Base-by-base conservation (phyloP, 495 filamentous ascomycete genomes). In the Cercophora newfieldiana region DNA sequence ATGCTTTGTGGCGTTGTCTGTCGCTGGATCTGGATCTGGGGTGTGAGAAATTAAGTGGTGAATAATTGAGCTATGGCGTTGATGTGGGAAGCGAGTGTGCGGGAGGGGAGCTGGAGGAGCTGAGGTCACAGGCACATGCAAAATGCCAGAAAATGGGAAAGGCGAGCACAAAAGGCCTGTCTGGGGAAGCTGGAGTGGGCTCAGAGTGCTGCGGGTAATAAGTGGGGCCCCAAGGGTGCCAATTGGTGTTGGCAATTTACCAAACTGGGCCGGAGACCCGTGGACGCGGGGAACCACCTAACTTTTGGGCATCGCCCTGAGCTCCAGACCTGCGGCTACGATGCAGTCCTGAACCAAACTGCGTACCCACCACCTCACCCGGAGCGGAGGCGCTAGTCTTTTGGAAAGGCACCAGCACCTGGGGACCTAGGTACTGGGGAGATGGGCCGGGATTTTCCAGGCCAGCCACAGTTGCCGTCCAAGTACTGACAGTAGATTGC, bases 111-210 rank as follows among this genome's bases (percentile, higher is more conserved):
- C 21, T 22, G 54, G 54, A 4, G 54, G 54, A 57, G 26, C 54
- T 57, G 54, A 57, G 26, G 54, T 57, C 54, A 57, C 18, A 57
- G 26, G 24, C 54, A 57, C 54, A 57, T 57, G 54, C 54, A 57
- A 57, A 57, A 57, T 29, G 54, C 26, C 6, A 57, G 26, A 57
- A n/a, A 22, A 10, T 29, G 26, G 50, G 22, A 22, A 26, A 53
- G 22, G 21, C n/a, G 50, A 26, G 19, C 50, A 53, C 37, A 44
- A 44, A 44, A 16, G 50, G 50, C 37, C 25, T 10, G 50, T 53
- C 50, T 53, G 50, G 50, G 50, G 50, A 53, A 53, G 50, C 50
- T 53, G 50, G 50, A 19, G 50, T 16, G 37, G 37, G 37, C 37
- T 44, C 37, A 44, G 50, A 26, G 50, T 19, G n/a, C n/a, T n/a